Evolutionary conservation across 78 protist species (phyloP).

Genomic region (Cavenderia fasciculata): DNA sequence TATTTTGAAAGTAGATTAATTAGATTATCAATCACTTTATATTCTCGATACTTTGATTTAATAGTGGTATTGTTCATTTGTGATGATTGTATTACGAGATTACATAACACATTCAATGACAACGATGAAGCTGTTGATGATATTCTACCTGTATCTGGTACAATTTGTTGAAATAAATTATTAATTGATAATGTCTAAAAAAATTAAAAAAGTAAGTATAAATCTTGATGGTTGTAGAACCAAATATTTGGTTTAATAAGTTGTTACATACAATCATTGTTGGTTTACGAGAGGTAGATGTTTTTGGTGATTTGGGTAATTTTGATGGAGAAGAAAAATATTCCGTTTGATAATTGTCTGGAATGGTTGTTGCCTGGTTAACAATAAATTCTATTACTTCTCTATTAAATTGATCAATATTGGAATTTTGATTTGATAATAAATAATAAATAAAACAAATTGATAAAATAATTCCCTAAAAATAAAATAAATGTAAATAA

Average conservation of each 20-base stretch:
- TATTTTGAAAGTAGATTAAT: slow-evolving; percentile 3
- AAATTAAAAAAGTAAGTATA: too few species aligned
- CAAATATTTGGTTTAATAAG: neutral
- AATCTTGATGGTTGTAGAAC: neutral
- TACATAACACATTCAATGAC: too few species aligned
- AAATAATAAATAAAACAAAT: slow-evolving; percentile 36
- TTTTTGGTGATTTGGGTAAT: slow-evolving; percentile 59
- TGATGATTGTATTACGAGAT: too few species aligned
- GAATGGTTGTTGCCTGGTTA: slow-evolving; percentile 17
- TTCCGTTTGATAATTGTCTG: slow-evolving; percentile 49
- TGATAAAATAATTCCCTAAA: slow-evolving; percentile 3
- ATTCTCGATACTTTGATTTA: slow-evolving; percentile 7
- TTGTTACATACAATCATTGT: neutral
- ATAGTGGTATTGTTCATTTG: too few species aligned
- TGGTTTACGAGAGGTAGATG: slow-evolving; percentile 2
- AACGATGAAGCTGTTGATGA: slow-evolving; percentile 32
- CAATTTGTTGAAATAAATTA: slow-evolving; percentile 8
- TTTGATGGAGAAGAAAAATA: slow-evolving; percentile 66
- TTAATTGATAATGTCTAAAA: neutral
- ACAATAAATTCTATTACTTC: slow-evolving; percentile 12
- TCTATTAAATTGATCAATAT: slow-evolving; percentile 41
- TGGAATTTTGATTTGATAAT: slow-evolving; percentile 20
- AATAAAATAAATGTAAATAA: too few species aligned
- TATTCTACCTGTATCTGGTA: slow-evolving; percentile 18
- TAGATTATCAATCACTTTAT: slow-evolving; percentile 28